Conservation (phyloP, 2,329 filamentous ascomycete genomes). For the Cladorrhinum sp. region DNA sequence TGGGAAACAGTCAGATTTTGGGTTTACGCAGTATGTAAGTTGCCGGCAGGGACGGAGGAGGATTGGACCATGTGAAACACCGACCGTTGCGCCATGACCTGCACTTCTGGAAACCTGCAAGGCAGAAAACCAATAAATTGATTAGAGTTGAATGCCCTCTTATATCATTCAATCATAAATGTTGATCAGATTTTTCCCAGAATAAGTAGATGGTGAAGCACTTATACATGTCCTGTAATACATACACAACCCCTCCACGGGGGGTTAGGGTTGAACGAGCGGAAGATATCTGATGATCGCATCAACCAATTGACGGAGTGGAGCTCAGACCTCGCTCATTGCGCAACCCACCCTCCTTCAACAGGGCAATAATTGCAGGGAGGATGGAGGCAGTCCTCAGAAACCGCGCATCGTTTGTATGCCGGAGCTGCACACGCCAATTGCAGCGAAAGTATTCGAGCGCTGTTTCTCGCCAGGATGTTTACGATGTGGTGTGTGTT, state of each 20-base stretch:
- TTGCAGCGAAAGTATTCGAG: slow-evolving; percentile 42
- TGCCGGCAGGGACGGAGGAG: background rate
- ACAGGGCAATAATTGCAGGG: background rate
- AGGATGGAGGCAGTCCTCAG: slow-evolving; percentile 28
- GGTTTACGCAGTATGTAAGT: background rate
- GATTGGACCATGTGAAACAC: background rate
- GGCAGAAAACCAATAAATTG: background rate
- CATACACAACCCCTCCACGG: background rate
- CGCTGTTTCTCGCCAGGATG: slow-evolving; percentile 52
- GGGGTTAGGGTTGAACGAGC: slow-evolving; percentile 14
- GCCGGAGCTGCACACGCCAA: slow-evolving; percentile 45
- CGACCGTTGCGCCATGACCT: background rate
- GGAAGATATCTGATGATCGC: background rate
- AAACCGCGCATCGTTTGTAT: slow-evolving; percentile 37
- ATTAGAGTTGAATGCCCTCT: too few relatives aligned
- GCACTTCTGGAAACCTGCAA: background rate
- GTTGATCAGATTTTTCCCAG: background rate
- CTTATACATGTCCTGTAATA: too few relatives aligned
- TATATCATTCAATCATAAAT: too few relatives aligned
- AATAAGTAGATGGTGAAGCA: background rate
- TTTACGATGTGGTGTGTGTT: slow-evolving; percentile 91
- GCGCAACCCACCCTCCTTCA: background rate
- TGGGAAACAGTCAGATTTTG: background rate
- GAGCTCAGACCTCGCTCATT: slow-evolving; percentile 2
- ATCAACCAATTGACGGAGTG: background rate